Conservation (phyloP, 2,329 filamentous ascomycete species). For the Zymoseptoria tritici region DNA sequence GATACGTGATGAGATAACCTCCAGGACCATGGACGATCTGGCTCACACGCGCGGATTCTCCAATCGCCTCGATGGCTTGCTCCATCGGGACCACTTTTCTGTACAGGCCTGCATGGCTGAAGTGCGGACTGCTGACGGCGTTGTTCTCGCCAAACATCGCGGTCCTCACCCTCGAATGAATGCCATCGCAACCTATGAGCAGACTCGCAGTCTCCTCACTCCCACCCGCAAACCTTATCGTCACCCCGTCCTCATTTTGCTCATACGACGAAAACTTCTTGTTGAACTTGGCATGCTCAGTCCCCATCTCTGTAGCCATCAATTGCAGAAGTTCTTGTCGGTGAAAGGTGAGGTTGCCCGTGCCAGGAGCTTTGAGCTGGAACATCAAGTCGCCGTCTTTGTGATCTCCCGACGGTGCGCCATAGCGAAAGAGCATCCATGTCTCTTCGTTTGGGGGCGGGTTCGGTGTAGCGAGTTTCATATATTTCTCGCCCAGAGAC, state of each 20-base stretch:
- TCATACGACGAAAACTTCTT: slow-evolving; percentile 12
- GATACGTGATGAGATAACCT: slow-evolving; percentile 55
- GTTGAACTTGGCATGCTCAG: slow-evolving; percentile 12
- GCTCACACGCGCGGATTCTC: slow-evolving; percentile 19
- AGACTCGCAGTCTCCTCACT: slow-evolving; percentile 37
- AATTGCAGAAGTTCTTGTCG: slow-evolving; percentile 36
- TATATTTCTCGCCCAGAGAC: slow-evolving; percentile 26
- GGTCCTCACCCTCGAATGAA: slow-evolving; percentile 50
- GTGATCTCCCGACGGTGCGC: slow-evolving; percentile 17
- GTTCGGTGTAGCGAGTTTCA: slow-evolving; percentile 35
- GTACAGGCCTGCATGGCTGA: slow-evolving; percentile 53
- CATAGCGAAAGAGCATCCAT: slow-evolving; percentile 37
- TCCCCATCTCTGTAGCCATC: slow-evolving; percentile 35
- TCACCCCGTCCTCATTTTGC: slow-evolving; percentile 17
- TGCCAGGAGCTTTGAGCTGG: slow-evolving; percentile 22
- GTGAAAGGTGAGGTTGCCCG: slow-evolving; percentile 27
- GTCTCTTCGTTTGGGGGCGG: slow-evolving; percentile 27
- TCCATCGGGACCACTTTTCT: slow-evolving; percentile 54
- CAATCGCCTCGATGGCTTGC: slow-evolving; percentile 34
- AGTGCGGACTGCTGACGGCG: slow-evolving; percentile 41
- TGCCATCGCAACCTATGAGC: slow-evolving; percentile 58
- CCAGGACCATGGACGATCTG: slow-evolving; percentile 39
- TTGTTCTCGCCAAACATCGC: slow-evolving; percentile 45
- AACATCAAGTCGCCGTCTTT: slow-evolving; percentile 23
- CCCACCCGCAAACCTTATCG: slow-evolving; percentile 39